Conservation (phyloP, 2,329 filamentous ascomycete species). For the Pyricularia sp. region DNA sequence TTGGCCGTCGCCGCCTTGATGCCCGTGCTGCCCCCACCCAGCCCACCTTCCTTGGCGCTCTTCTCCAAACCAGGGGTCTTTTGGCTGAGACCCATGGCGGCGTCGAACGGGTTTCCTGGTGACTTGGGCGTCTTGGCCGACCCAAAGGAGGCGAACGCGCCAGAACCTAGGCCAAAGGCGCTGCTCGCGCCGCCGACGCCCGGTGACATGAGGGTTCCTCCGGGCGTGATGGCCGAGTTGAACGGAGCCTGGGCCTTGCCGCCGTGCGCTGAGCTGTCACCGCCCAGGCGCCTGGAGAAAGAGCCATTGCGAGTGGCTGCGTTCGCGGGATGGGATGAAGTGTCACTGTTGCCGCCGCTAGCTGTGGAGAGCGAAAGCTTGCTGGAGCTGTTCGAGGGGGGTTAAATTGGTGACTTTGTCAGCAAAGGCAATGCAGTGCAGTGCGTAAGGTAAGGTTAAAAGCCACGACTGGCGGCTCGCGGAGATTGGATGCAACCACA, state of each 20-base stretch:
- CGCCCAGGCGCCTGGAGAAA: conserved; percentile 66
- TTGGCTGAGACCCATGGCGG: conserved; percentile 46
- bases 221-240: conserved; percentile 63
- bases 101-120: conserved; percentile 70
- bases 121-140: conserved; percentile 82
- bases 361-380: conserved; percentile 84
- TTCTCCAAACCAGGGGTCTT: conserved; percentile 55
- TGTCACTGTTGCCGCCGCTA: conserved; percentile 36
- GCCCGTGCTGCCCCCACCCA: conserved; percentile 13
- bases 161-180: conserved; percentile 88
- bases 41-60: conserved; percentile 39
- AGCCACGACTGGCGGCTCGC: background rate
- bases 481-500: background rate
- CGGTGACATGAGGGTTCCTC: conserved; percentile 58
- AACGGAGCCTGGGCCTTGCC: conserved; percentile 61
- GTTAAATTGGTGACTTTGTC: background rate
- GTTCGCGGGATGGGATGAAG: conserved; percentile 45
- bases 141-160: conserved; percentile 94
- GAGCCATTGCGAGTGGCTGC: conserved; percentile 50
- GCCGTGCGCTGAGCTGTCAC: conserved; percentile 63
- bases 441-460: background rate
- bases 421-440: background rate
- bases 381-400: conserved; percentile 49
- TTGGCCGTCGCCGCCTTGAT: conserved; percentile 21
- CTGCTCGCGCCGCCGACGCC: conserved; percentile 64